phyloP scores from a whole-genome alignment of 306 rosid genomes.

The Oemleria cerasiformis region DNA sequence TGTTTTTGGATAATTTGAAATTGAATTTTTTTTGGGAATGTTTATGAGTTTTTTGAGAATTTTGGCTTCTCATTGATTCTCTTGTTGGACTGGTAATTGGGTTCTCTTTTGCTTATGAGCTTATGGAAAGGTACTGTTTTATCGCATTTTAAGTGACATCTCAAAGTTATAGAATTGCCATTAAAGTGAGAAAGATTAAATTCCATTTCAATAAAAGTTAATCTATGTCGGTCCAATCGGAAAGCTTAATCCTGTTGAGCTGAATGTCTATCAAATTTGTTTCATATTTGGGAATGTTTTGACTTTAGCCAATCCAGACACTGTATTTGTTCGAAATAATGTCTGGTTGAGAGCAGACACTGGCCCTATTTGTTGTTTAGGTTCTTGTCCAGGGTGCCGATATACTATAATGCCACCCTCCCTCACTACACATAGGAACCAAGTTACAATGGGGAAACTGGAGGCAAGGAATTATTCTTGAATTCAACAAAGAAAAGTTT shows the following conservation, averaged over 20 bases:
- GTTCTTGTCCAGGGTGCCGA: not conserved
- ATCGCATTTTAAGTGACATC: not conserved
- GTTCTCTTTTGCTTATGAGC: slow-evolving; percentile 5
- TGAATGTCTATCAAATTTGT: not conserved
- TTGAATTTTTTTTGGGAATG: slow-evolving; percentile 10
- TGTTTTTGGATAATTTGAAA: slow-evolving; percentile 17
- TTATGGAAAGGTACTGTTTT: not conserved
- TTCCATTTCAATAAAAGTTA: slow-evolving; percentile 13
- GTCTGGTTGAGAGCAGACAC: not conserved
- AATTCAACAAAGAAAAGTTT: not conserved
- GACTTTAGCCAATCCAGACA: not conserved
- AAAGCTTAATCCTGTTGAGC: not conserved
- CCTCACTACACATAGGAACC: not conserved
- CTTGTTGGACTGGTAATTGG: slow-evolving; percentile 16
- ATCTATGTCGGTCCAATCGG: slow-evolving; percentile 7
- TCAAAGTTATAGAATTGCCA: not conserved
- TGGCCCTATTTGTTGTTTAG: not conserved
- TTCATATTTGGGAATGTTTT: not conserved
- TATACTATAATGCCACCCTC: not conserved
- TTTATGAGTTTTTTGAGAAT: not conserved
- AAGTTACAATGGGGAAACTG: not conserved
- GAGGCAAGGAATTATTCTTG: not conserved
- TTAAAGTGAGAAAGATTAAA: slow-evolving; percentile 11
- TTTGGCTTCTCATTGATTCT: not conserved
- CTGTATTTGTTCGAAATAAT: not conserved